These are phyloP conservation scores for Cyclotella sp. DNA, from an alignment of 108 stramenopile species.

Conservation along the genomic window DNA sequence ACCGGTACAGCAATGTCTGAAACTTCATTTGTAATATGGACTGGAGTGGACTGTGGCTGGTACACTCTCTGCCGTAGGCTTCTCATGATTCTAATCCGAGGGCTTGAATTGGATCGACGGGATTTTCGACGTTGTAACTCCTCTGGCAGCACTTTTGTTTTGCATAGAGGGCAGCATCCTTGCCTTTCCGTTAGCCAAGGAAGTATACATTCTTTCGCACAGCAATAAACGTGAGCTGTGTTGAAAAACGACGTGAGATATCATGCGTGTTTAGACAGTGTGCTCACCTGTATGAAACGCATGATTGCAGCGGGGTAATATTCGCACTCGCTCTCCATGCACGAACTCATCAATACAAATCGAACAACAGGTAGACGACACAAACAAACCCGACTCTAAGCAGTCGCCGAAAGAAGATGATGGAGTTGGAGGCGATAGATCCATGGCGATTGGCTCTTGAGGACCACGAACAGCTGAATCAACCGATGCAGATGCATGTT, in stretches of 20 bases:
- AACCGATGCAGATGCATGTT: not conserved
- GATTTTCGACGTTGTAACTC: slow-evolving; percentile 13
- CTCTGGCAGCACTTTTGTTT: slow-evolving; percentile 20
- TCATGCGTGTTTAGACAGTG: not conserved
- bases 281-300: slow-evolving; percentile 21
- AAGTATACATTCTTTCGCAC: slow-evolving; percentile 8
- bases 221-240: not conserved
- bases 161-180: slow-evolving; percentile 28
- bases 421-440: slow-evolving; percentile 1
- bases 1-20: not conserved
- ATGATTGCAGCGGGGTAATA: slow-evolving; percentile 77
- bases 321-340: slow-evolving; percentile 71
- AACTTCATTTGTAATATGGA: not conserved
- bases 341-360: slow-evolving; percentile 93
- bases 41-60: not conserved
- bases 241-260: not conserved
- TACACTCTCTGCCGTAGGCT: not conserved
- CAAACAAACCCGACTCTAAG: slow-evolving; percentile 15
- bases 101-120: not conserved
- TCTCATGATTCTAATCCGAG: slow-evolving; percentile 4
- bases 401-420: slow-evolving; percentile 3
- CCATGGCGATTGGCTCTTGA: not conserved
- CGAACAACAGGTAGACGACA: slow-evolving; percentile 65
- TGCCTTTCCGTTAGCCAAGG: slow-evolving; percentile 29
- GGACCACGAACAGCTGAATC: not conserved